Evolutionary conservation across 192 early-diverging fungal species (phyloP), one percentile per base, ranked within the genome.

Genomic region (Gamsiella multidivaricata): DNA sequence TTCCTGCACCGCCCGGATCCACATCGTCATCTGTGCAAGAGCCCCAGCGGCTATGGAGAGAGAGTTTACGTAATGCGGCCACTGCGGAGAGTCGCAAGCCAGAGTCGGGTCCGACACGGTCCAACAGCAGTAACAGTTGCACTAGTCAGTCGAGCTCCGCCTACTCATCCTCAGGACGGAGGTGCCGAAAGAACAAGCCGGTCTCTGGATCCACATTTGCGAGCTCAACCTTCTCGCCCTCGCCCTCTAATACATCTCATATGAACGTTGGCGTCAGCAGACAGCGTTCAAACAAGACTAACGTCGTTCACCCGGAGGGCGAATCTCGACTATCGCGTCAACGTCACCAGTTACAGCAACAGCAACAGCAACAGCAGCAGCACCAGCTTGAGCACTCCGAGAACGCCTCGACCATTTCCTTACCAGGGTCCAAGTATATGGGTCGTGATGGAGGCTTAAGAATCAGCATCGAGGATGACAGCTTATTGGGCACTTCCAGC

Each of bases 31-130:
- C 55, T 37, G n/a, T 33, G 10, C 64, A 76, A 41, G 73, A 76
- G 11, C 55, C 65, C 0, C 59, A 67, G 10, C 34, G 53, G 11
- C 32, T 68, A 8, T 76, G 64, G 73, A 39, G 59, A n/a, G 73
- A 76, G 26, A 67, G 50, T 17, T 45, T 68, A 39, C 57, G 73
- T n/a, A 76, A 76, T 43, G 64, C 69, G 15, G 61, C 69, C 12
- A 54, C 73, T 22, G 50, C 34, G 3, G 73, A 76, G 5, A 36
- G 53, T 29, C 64, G 65, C 25, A 68, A 68, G 42, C 25, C 0
- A 22, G 73, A 68, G 31, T 22, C 42, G 10, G 33, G 34, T 8
- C 22, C 15, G 23, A 22, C 20, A 3, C 51, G 73, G 46, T 50
- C 65, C 51, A 49, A 56, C 23, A 68, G 59, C 31, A 49, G 42